phyloP scores from a whole-genome alignment of 257 asterid genomes.

The Nicotiana noctiflora region DNA sequence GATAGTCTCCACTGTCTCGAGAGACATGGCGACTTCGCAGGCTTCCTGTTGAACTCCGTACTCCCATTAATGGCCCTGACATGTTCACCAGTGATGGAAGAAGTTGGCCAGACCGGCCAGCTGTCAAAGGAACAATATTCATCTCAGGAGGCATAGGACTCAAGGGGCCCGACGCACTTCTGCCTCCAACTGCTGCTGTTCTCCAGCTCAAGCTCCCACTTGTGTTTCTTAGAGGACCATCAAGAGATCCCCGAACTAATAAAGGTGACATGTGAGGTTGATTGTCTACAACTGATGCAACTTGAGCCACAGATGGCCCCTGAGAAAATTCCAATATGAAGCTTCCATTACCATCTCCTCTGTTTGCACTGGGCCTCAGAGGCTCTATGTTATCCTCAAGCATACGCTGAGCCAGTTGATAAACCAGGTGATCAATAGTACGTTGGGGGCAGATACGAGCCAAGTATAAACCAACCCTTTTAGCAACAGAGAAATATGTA shows the following conservation, averaged over 20 bases:
- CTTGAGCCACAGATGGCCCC: conserved; percentile 77
- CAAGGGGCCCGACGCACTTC: conserved; percentile 97
- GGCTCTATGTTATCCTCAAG: conserved; percentile 92
- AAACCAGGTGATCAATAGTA: conserved; percentile 96
- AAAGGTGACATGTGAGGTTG: conserved; percentile 99
- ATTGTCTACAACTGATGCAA: conserved; percentile 65
- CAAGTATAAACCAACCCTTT: conserved; percentile 86
- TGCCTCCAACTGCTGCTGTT: conserved; percentile 91
- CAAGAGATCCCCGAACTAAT: conserved; percentile 94
- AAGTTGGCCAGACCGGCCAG: conserved; percentile 96
- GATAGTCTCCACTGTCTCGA: conserved; percentile 96
- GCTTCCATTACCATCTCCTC: conserved; percentile 63
- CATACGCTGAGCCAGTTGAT: conserved; percentile 98
- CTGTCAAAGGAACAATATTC: conserved; percentile 76
- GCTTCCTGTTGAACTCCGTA: conserved; percentile 96
- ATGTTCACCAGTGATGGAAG: conserved; percentile 89
- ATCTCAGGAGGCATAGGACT: conserved; percentile 93
- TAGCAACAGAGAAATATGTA: conserved; percentile 96
- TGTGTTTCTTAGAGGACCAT: conserved; percentile 89
- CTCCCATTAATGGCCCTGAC: conserved; percentile 99
- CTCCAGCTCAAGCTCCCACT: conserved; percentile 99
- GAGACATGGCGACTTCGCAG: conserved; percentile 95
- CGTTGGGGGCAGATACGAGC: conserved; percentile 99
- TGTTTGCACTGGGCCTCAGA: conserved; percentile 53
- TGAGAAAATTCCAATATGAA: conserved; percentile 87